phyloP scores from a whole-genome alignment of 176 grass and related monocot genomes.

The Carex littledalei region DNA sequence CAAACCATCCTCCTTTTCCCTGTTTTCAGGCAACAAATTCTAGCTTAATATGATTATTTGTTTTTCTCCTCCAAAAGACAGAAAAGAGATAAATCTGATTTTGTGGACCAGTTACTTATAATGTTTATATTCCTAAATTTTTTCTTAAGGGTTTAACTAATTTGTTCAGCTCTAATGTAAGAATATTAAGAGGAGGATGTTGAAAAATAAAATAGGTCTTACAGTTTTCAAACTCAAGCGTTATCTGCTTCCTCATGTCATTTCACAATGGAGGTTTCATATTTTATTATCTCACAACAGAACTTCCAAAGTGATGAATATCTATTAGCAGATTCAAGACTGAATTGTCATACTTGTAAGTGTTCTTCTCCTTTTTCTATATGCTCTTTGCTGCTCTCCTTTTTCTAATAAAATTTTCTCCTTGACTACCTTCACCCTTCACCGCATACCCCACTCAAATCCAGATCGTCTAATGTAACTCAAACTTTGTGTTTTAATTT shows the following conservation, averaged over 20 bases:
- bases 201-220: not conserved
- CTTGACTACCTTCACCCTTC: not conserved
- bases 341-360: not conserved
- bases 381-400: not conserved
- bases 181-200: not conserved
- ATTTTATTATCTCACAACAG: not conserved
- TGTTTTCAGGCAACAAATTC: slow-evolving; percentile 21
- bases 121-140: not conserved
- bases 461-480: too few species aligned
- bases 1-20: slow-evolving; percentile 88
- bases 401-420: not conserved
- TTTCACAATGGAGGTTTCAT: not conserved
- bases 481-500: too few species aligned
- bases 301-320: not conserved
- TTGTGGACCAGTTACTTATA: not conserved
- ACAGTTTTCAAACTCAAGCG: not conserved
- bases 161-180: not conserved
- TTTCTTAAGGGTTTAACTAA: not conserved
- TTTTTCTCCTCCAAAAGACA: not conserved
- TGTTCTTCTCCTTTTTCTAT: not conserved
- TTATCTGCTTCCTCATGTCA: not conserved
- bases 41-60: not conserved
- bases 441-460: too few species aligned
- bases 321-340: not conserved
- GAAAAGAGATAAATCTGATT: not conserved